phyloP scores from a whole-genome alignment of 176 grass and related monocot species.

The Themeda triandra region DNA sequence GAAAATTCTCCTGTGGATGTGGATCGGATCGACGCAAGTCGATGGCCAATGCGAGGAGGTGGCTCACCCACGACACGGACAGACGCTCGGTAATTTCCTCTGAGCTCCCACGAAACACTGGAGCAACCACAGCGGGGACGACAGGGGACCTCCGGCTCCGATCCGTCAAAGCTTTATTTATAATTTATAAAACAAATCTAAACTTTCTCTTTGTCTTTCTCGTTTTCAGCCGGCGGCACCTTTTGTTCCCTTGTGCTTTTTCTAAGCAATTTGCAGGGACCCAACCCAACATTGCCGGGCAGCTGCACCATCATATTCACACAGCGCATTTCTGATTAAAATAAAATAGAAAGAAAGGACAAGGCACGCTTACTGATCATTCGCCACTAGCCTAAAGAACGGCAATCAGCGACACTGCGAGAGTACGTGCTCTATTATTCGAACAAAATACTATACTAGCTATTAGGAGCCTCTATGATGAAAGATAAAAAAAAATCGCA shows the following conservation, averaged over 20 bases:
- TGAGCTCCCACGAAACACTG: background rate
- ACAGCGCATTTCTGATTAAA: background rate
- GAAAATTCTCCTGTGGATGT: background rate
- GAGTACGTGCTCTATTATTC: background rate
- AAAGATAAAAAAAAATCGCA: background rate
- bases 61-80: no score
- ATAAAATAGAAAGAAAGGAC: background rate
- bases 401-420: background rate
- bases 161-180: background rate
- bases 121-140: background rate
- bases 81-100: background rate
- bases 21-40: background rate
- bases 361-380: background rate
- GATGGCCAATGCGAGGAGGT: background rate
- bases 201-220: background rate
- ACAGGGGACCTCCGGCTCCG: background rate
- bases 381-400: background rate
- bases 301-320: background rate
- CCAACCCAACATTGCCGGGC: background rate
- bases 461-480: background rate
- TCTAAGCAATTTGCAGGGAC: background rate
- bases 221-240: slow-evolving; percentile 8
- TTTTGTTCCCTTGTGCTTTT: background rate
- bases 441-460: background rate
- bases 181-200: background rate